phyloP scores from a whole-genome alignment of 2,329 filamentous ascomycete species.

The Aureobasidium pullulans region DNA sequence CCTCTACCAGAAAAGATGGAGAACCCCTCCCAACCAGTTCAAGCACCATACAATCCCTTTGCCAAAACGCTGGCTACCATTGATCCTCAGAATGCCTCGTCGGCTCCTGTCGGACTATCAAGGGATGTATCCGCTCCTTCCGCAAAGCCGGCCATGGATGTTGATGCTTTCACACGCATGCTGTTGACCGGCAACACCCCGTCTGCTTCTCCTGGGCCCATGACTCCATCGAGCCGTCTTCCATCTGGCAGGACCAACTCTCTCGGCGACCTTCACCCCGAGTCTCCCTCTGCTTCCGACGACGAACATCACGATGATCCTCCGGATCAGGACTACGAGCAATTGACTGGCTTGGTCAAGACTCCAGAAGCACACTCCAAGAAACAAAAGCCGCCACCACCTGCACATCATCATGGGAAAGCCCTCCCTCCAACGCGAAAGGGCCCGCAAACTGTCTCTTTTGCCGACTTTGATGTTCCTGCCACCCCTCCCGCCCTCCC shows the following conservation, averaged over 20 bases:
- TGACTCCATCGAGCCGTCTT: slow-evolving; percentile 18
- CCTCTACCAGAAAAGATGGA: background rate
- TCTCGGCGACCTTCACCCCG: slow-evolving; percentile 30
- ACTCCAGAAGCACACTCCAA: slow-evolving; percentile 19
- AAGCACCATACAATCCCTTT: slow-evolving; percentile 30
- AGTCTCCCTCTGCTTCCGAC: slow-evolving; percentile 50
- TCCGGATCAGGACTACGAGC: slow-evolving; percentile 39
- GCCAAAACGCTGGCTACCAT: slow-evolving; percentile 25
- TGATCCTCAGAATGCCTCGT: slow-evolving; percentile 18
- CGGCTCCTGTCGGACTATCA: background rate
- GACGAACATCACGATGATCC: slow-evolving; percentile 32
- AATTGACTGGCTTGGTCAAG: slow-evolving; percentile 23
- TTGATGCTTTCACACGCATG: slow-evolving; percentile 67
- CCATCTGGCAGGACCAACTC: slow-evolving; percentile 36
- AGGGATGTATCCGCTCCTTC: slow-evolving; percentile 9
- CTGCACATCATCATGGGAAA: slow-evolving; percentile 67
- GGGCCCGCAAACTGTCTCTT: slow-evolving; percentile 31
- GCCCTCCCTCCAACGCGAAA: slow-evolving; percentile 42
- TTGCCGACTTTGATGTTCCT: slow-evolving; percentile 27
- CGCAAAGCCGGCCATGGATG: slow-evolving; percentile 50
- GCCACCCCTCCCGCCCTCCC: slow-evolving; percentile 17
- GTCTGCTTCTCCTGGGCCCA: slow-evolving; percentile 18
- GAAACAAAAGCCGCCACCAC: slow-evolving; percentile 58
- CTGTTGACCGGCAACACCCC: slow-evolving; percentile 60
- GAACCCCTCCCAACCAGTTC: background rate